phyloP scores from a whole-genome alignment of 352 stramenopile species.

The Halophytophthora polymorphica region DNA sequence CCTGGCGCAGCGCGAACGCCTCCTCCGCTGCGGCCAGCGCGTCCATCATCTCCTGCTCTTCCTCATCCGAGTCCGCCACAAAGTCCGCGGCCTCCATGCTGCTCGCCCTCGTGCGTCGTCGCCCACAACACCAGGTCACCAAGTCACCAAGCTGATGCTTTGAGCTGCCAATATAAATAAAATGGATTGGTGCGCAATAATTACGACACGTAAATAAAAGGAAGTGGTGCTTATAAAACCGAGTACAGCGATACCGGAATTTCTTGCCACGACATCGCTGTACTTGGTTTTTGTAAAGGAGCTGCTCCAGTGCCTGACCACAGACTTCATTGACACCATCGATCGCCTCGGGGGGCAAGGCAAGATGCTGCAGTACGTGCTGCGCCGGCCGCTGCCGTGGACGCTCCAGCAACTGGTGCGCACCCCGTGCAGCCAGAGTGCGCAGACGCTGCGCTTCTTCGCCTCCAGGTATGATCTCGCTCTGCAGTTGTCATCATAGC shows the following conservation, averaged over 20 bases:
- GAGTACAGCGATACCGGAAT: no score
- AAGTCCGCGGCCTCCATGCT: constrained; percentile 55
- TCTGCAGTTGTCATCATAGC: not conserved
- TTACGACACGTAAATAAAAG: no score
- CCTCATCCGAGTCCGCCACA: constrained; percentile 51
- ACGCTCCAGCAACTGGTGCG: constrained; percentile 11
- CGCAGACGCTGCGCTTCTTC: constrained; percentile 23
- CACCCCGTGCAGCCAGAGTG: constrained; percentile 4
- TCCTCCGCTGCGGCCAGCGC: constrained; percentile 10
- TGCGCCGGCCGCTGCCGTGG: constrained; percentile 23
- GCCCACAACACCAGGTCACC: no score
- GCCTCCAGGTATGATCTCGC: constrained; percentile 34
- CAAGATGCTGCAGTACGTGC: constrained; percentile 26
- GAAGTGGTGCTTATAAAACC: no score
- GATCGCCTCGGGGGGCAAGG: constrained; percentile 15
- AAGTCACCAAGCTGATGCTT: no score
- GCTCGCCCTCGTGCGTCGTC: constrained; percentile 5
- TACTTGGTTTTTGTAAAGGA: no score
- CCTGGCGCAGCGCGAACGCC: not conserved
- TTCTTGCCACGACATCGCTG: no score
- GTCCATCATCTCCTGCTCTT: constrained; percentile 26
- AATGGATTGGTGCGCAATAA: no score
- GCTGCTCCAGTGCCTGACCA: no score
- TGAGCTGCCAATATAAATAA: no score
- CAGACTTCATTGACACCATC: constrained; percentile 19